Base-by-base conservation (phyloP, 2,329 filamentous ascomycete genomes). In the Chaetothyriales sp. region DNA sequence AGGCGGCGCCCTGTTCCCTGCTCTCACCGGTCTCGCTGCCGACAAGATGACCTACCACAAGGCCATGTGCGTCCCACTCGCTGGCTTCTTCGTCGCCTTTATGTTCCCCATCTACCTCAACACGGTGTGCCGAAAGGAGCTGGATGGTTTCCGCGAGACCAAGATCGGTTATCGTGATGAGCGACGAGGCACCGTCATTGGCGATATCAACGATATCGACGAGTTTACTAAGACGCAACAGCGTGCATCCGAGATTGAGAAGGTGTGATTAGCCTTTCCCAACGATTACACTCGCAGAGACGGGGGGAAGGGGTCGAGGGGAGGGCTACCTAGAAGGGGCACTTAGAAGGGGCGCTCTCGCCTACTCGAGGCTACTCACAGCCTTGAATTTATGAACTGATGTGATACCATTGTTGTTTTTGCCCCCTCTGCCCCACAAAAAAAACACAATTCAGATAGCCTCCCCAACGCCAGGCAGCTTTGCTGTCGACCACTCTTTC, bases 1-100 rank as follows among this genome's bases (percentile, higher is more conserved):
- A 15, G 60, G 60, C 43, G 86, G 86, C 52, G 85, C 86, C 2
- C 76, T 78, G 29, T 83, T 89, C 6, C 86, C 86, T 1, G 82
- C 86, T 0, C 71, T 89, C 8, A 61, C 59, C 2, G 59, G 59
- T 43, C 54, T 61, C 18, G 56, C 56, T 4, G 59, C 59, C 43
- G 59, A 63, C 54, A 44, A 58, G 20, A 46, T 50, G 9, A 49
- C 40, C 25, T 62, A 62, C 52, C 61, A 62, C 54, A 58, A 60
- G 48, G 55, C 62, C 15, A 67, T 67, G 65, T 57, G 53, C 40
- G 64, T 67, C 2, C 63, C 65, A 0, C 54, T 67, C 47, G 53
- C 45, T 6, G 65, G 63, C 2, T 67, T 67, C 58, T 61, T 64
- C 43, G 57, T 67, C 48, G 61, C 62, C 19, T 66, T 65, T 44